Evolutionary conservation across 208 protist species (phyloP), one percentile per base, ranked within the genome.

Genomic region (Trypanosoma theileri): DNA sequence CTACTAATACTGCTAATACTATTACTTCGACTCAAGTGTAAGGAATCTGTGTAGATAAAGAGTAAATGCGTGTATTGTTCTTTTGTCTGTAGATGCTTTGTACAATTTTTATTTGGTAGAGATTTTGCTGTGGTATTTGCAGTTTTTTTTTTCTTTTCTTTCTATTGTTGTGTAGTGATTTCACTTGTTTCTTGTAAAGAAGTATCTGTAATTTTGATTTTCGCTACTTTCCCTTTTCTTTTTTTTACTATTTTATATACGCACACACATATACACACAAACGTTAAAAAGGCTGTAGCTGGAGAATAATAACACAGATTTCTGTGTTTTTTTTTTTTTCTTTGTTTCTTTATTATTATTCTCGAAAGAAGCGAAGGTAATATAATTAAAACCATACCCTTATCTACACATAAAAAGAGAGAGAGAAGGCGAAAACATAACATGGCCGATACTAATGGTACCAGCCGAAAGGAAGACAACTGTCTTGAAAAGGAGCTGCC

Each of bases 401-500:
- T 35, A 35, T 35, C 6, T 35, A 35, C 6, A 35, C 28, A 48
- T 48, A 48, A 48, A 48, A 48, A 48, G 3, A 48, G 16, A 48
- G 6, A 10, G n/a, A 6, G 19, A 55, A 55, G 24, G 22, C 10
- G 21, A 41, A 21, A 42, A 10, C 40, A 19, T 17, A 12, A 21
- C 10, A 75, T 75, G 70, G 50, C n/a, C 24, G 28, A 17, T 40
- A 46, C 21, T 40, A 46, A 35, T 58, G 40, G 28, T 35, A 31
- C 41, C 10, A 21, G 24, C 21, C 35, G 3, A 19, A 69, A 54
- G 7, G 22, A 65, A 28, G 16, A 44, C 7, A 60, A 6, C 21
- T 56, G n/a, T 24, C 22, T 14, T 19, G 42, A 24, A 21, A 68
- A 67, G 57, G 66, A 64, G 16, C 77, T 89, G 26, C 54, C 57